These are phyloP conservation scores for Perkinsus chesapeaki DNA, from an alignment of 169 alveolate genomes.

Conservation along the genomic window DNA sequence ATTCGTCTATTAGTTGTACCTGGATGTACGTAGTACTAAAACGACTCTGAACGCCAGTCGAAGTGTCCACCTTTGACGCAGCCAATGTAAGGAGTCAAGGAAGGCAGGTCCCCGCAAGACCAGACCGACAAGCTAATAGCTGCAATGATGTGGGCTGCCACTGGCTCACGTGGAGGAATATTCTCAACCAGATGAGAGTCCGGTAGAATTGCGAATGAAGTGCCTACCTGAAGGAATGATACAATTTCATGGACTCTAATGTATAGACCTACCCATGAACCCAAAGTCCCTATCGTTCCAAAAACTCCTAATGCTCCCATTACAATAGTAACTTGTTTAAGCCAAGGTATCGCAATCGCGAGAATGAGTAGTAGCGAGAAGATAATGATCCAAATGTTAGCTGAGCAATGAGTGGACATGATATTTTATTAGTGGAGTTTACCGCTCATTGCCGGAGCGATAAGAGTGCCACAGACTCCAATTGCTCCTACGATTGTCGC, in stretches of 20 bases:
- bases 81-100: background rate
- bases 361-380: background rate
- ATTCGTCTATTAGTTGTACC: background rate
- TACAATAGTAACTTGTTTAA: background rate
- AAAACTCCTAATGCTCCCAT: background rate
- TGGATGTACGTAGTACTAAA: background rate
- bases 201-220: background rate
- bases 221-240: background rate
- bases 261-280: background rate
- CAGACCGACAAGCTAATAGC: background rate
- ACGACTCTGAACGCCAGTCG: background rate
- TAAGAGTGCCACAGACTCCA: background rate
- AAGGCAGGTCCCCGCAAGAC: background rate
- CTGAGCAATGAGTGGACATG: background rate
- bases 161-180: background rate
- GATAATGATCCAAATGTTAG: background rate
- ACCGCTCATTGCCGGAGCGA: background rate
- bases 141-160: background rate
- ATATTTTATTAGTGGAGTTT: background rate
- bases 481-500: background rate
- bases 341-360: background rate
- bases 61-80: background rate
- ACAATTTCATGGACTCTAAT: background rate
- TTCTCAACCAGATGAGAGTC: background rate
- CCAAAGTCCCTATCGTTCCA: background rate